phyloP scores from a whole-genome alignment of 805 yeast genomes.

The Saturnispora kantuleensis region DNA sequence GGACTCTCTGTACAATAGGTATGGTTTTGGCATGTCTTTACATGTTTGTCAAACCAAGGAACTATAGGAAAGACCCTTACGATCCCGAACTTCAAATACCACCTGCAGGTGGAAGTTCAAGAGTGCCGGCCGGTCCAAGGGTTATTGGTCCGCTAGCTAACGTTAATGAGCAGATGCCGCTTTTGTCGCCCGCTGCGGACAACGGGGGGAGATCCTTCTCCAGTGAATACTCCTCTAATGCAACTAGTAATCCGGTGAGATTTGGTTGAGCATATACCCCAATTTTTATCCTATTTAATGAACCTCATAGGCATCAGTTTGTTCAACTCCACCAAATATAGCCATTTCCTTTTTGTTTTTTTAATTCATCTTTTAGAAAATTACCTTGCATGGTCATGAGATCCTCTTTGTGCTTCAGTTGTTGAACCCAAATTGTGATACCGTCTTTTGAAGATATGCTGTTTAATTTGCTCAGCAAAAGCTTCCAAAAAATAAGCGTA shows the following conservation, averaged over 20 bases:
- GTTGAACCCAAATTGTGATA: background rate
- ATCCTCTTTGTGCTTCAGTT: too few species aligned
- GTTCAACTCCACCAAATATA: too few species aligned
- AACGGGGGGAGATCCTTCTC: constrained; percentile 3
- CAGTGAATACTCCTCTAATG: constrained; percentile 7
- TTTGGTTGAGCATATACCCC: background rate
- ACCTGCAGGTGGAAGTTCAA: background rate
- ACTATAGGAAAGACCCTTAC: too few species aligned
- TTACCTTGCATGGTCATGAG: too few species aligned
- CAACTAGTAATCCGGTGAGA: constrained; percentile 5
- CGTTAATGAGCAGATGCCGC: constrained; percentile 10
- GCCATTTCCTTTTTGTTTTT: too few species aligned
- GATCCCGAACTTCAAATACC: background rate
- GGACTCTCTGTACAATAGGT: too few species aligned
- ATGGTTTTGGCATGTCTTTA: constrained; percentile 42
- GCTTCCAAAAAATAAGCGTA: too few species aligned
- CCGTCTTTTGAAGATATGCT: background rate
- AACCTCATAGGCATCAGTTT: too few species aligned
- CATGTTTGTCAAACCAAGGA: too few species aligned
- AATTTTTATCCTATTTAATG: too few species aligned
- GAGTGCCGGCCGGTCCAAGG: background rate
- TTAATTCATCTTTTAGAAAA: too few species aligned
- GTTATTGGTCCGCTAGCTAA: constrained; percentile 3
- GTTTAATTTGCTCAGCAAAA: too few species aligned
- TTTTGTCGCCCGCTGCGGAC: background rate